A percentile compares a stretch with the other conserved stretches of the same genome.
phyloP scores from a whole-genome alignment of 2,329 filamentous ascomycete species.

The Claviceps spartinae region DNA sequence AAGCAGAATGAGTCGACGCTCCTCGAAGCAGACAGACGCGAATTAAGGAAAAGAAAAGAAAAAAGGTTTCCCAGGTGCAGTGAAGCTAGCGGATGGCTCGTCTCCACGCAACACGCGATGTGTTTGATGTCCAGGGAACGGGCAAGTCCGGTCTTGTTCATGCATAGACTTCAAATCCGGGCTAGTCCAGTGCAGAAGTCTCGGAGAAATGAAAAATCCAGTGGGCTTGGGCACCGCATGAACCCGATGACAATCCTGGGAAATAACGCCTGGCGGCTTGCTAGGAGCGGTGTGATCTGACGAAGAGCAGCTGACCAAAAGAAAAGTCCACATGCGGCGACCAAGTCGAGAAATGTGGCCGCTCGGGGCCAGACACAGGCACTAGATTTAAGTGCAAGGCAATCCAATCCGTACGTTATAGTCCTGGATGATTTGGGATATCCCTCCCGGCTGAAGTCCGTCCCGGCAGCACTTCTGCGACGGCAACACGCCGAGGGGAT shows the following conservation, averaged over 20 bases:
- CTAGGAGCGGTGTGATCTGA: conserved; percentile 6
- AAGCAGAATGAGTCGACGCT: not conserved
- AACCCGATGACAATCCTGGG: conserved; percentile 2
- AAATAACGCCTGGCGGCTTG: not conserved
- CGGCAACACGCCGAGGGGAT: not conserved
- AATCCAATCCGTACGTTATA: conserved; percentile 2
- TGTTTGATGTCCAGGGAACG: not conserved
- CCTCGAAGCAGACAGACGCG: not conserved
- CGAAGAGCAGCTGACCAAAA: conserved; percentile 4
- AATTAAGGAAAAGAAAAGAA: not conserved
- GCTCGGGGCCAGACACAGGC: not conserved
- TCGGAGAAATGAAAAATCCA: conserved; percentile 2
- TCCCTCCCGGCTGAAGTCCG: not conserved
- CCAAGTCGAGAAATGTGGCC: conserved; percentile 3
- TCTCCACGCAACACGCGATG: not conserved
- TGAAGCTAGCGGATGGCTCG: not conserved
- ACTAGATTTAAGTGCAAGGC: conserved; percentile 6
- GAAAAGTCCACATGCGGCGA: conserved; percentile 2
- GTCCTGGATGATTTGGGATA: conserved; percentile 1
- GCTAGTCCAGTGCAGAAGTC: not conserved
- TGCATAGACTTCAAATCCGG: not conserved
- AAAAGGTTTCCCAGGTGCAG: not conserved
- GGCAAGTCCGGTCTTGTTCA: not conserved
- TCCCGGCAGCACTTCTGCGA: not conserved
- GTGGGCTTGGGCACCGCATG: conserved; percentile 1